Evolutionary conservation across 331 rosid species (phyloP).

Genomic region (Malus hybrid): DNA sequence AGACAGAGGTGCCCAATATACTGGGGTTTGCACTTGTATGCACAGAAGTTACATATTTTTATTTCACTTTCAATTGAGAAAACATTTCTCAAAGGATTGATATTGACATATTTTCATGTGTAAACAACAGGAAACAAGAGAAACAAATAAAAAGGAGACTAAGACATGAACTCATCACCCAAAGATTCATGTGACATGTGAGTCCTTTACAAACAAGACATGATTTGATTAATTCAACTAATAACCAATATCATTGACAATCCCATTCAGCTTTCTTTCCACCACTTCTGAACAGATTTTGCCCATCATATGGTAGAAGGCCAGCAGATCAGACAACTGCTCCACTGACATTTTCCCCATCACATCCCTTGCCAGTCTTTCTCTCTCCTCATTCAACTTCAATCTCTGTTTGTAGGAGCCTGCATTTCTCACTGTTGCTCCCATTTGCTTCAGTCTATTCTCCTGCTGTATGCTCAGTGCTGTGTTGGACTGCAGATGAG

Average conservation of each 20-base stretch:
- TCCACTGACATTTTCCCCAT: constrained; percentile 79
- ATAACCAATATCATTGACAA: constrained; percentile 3
- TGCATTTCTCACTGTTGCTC: constrained; percentile 90
- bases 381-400: constrained; percentile 55
- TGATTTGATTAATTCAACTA: background rate
- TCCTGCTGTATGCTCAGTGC: constrained; percentile 75
- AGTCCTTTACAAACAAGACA: background rate
- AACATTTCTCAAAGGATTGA: background rate
- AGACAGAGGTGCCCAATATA: too few species aligned
- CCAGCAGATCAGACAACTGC: constrained; percentile 64
- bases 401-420: constrained; percentile 54
- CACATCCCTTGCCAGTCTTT: constrained; percentile 47
- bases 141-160: background rate
- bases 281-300: constrained; percentile 63
- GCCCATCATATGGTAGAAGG: constrained; percentile 77
- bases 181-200: background rate
- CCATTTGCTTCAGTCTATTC: constrained; percentile 83
- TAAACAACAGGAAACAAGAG: background rate
- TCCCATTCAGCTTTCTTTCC: constrained; percentile 48
- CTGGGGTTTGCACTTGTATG: background rate
- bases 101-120: background rate
- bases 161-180: background rate
- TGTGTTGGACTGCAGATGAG: constrained; percentile 59
- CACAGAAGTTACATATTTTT: background rate
- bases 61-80: background rate